Evolutionary conservation across 83 land plant species (phyloP).

Genomic region (Isoetes engelmannii): DNA sequence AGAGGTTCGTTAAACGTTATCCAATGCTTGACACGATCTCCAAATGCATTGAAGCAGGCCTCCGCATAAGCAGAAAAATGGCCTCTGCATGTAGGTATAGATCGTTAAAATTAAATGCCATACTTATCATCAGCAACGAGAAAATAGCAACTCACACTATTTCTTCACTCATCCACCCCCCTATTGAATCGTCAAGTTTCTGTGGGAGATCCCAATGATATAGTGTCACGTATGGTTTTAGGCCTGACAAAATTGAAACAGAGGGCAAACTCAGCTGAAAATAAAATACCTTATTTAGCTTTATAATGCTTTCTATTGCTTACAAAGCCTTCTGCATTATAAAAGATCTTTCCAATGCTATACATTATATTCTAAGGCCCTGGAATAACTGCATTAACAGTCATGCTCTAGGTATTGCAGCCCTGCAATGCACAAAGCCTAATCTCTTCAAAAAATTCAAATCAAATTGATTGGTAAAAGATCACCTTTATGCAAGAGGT

Average conservation of each 20-base stretch:
- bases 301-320: background rate
- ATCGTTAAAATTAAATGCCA: no score
- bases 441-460: no score
- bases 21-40: constrained; percentile 84
- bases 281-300: no score
- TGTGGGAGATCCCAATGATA: constrained; percentile 25
- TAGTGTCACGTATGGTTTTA: constrained; percentile 13
- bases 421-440: no score
- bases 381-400: no score
- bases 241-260: constrained; percentile 6
- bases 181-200: constrained; percentile 14
- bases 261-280: background rate
- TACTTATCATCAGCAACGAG: no score
- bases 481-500: constrained; percentile 58
- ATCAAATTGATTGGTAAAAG: background rate
- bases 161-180: no score
- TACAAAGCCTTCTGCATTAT: constrained; percentile 7
- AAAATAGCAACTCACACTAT: no score
- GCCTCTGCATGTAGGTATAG: constrained; percentile 32
- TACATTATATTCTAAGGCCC: no score
- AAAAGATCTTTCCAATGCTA: constrained; percentile 10
- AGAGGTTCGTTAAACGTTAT: constrained; percentile 84
- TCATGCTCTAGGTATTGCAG: no score
- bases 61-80: constrained; percentile 61
- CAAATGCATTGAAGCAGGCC: constrained; percentile 62